Conservation (phyloP, 2,329 filamentous ascomycete species). For the Ophiobolus disseminans region DNA sequence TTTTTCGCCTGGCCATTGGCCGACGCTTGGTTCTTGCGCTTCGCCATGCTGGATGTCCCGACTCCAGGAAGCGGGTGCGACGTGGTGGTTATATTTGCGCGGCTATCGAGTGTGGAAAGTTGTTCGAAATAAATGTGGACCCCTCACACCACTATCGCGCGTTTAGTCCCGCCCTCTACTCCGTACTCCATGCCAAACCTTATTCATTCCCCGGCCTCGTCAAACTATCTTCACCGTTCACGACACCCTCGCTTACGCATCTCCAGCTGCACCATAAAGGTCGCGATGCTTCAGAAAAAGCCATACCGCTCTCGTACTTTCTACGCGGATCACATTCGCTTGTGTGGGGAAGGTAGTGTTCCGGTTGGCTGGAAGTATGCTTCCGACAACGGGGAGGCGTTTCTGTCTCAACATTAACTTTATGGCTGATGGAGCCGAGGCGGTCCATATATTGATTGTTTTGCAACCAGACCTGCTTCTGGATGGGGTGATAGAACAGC, state of each 20-base stretch:
- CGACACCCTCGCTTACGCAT: neutral
- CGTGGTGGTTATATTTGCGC: neutral
- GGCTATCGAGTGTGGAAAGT: neutral
- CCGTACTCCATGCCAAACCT: slow-evolving; percentile 5
- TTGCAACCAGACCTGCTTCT: too few relatives aligned
- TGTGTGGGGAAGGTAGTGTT: slow-evolving; percentile 20
- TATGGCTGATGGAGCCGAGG: too few relatives aligned
- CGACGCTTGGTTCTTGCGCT: slow-evolving; percentile 53
- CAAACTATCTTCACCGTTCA: slow-evolving; percentile 12
- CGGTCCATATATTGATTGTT: too few relatives aligned
- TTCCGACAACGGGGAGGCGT: slow-evolving; percentile 5
- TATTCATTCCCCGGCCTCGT: slow-evolving; percentile 5
- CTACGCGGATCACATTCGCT: slow-evolving; percentile 4
- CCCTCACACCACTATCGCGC: slow-evolving; percentile 23
- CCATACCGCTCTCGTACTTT: slow-evolving; percentile 1
- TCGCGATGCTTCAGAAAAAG: neutral
- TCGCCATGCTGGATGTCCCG: slow-evolving; percentile 30
- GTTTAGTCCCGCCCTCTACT: slow-evolving; percentile 10
- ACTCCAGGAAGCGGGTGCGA: neutral
- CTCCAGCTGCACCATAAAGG: neutral
- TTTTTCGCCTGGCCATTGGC: slow-evolving; percentile 53
- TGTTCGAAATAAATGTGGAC: slow-evolving; percentile 20
- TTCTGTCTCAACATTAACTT: too few relatives aligned
- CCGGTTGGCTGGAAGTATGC: slow-evolving; percentile 21
- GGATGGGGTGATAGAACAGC: too few relatives aligned